Conservation (phyloP, 768 basidiomycete genomes). For the Rhodotorula graminis region DNA sequence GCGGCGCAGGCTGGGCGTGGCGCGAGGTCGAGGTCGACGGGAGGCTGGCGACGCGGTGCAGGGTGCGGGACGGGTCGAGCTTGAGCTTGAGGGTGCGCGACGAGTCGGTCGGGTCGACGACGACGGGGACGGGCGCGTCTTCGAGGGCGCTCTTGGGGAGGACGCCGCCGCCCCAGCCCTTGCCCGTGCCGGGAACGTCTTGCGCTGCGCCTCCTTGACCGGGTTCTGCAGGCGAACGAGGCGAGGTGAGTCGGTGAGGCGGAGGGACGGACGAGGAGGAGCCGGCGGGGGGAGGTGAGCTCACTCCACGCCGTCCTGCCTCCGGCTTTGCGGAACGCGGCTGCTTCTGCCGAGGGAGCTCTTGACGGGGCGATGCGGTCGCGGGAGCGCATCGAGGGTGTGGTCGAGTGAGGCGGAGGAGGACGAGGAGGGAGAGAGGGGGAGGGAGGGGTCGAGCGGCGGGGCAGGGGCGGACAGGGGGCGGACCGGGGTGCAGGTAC, state of each 20-base stretch:
- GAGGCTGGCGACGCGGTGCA: no score
- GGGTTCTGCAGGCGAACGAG: background rate
- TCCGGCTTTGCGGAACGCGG: background rate
- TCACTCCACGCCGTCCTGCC: background rate
- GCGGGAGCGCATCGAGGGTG: background rate
- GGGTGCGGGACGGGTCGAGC: background rate
- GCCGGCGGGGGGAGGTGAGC: background rate
- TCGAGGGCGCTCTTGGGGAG: background rate
- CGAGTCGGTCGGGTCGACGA: background rate
- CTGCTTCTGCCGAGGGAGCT: background rate
- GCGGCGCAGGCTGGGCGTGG: no score
- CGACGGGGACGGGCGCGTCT: background rate
- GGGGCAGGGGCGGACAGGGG: no score
- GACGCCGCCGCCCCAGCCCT: constrained; percentile 1
- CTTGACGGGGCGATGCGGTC: background rate
- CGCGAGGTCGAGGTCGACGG: background rate
- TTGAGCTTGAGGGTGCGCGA: background rate
- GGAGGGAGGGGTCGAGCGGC: no score
- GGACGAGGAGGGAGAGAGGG: background rate
- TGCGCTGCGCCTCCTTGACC: background rate
- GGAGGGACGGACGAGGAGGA: background rate
- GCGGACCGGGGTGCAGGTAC: no score
- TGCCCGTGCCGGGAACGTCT: background rate
- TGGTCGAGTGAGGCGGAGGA: background rate
- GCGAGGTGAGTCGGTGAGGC: background rate